Evolutionary conservation across 495 filamentous ascomycete species (phyloP).

Genomic region (Daldinia loculata): DNA sequence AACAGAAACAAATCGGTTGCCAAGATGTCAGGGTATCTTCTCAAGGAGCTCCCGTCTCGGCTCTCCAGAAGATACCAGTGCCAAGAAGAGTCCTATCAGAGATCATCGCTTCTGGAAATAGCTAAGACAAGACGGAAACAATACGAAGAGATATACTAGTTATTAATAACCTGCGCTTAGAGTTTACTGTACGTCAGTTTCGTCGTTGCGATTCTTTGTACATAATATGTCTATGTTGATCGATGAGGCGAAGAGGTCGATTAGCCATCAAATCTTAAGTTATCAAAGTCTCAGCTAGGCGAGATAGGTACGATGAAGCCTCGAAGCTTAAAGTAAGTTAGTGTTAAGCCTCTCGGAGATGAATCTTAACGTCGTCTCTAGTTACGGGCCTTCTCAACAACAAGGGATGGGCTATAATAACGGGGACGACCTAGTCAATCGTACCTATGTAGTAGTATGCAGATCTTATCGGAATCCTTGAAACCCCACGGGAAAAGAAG

Average conservation of each 20-base stretch:
- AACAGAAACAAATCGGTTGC: constrained; percentile 37
- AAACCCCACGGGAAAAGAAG: constrained; percentile 4
- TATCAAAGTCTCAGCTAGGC: neutral
- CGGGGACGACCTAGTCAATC: constrained; percentile 8
- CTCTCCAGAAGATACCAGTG: constrained; percentile 17
- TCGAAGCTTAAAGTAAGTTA: neutral
- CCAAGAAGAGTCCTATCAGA: constrained; percentile 26
- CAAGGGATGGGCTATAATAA: constrained; percentile 6
- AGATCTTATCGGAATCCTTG: constrained; percentile 7
- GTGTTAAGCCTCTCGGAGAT: constrained; percentile 4
- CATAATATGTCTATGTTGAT: neutral
- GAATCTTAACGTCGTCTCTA: constrained; percentile 13
- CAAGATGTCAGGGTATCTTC: constrained; percentile 24
- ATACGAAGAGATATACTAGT: constrained; percentile 23
- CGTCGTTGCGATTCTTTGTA: constrained; percentile 2
- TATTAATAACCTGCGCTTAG: constrained; percentile 31
- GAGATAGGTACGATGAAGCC: neutral
- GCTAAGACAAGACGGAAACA: constrained; percentile 40
- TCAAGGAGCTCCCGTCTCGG: constrained; percentile 17
- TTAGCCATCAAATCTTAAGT: neutral
- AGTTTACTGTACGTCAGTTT: constrained; percentile 4
- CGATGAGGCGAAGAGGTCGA: neutral
- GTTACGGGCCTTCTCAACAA: neutral
- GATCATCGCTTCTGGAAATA: constrained; percentile 42
- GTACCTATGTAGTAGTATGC: neutral